These are phyloP conservation scores for Takashimella koratensis DNA, from an alignment of 1,284 basidiomycete genomes.

Conservation along the genomic window DNA sequence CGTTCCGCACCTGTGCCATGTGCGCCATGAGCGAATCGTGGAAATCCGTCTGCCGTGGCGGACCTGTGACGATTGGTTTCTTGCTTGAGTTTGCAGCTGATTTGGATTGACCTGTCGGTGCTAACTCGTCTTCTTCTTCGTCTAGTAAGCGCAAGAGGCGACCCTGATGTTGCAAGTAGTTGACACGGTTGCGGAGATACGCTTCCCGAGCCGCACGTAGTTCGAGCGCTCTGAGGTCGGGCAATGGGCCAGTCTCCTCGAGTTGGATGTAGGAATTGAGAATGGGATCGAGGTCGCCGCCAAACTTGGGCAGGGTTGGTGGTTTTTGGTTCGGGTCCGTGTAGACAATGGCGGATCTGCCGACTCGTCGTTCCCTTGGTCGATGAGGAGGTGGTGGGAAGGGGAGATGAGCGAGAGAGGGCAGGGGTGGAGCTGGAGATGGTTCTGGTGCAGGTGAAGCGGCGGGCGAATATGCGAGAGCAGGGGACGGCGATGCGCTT, in stretches of 20 bases:
- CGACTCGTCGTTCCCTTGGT: slow-evolving; percentile 59
- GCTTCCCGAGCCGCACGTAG: slow-evolving; percentile 56
- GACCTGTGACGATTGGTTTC: slow-evolving; percentile 13
- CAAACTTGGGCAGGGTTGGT: slow-evolving; percentile 52
- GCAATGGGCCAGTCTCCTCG: slow-evolving; percentile 51
- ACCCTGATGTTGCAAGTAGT: slow-evolving; percentile 47
- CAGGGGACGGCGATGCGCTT: slow-evolving; percentile 7
- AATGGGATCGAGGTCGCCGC: slow-evolving; percentile 57
- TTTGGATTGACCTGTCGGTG: slow-evolving; percentile 3
- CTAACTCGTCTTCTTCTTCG: slow-evolving; percentile 42
- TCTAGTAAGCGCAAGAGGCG: slow-evolving; percentile 48
- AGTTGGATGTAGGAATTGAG: slow-evolving; percentile 61
- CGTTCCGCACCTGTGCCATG: slow-evolving; percentile 46
- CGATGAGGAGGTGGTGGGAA: slow-evolving; percentile 37
- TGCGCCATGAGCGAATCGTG: slow-evolving; percentile 48
- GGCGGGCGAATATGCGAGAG: slow-evolving; percentile 14
- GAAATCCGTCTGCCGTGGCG: slow-evolving; percentile 40
- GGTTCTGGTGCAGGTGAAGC: slow-evolving; percentile 26
- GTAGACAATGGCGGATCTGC: slow-evolving; percentile 58
- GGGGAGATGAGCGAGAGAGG: slow-evolving; percentile 34
- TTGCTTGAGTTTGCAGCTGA: background rate
- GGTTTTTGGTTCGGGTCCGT: slow-evolving; percentile 68
- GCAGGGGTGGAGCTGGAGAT: slow-evolving; percentile 38
- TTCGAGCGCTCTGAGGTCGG: slow-evolving; percentile 52
- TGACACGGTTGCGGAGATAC: slow-evolving; percentile 54